Evolutionary conservation across 2,329 filamentous ascomycete species (phyloP).

Genomic region (Alternaria sp.): DNA sequence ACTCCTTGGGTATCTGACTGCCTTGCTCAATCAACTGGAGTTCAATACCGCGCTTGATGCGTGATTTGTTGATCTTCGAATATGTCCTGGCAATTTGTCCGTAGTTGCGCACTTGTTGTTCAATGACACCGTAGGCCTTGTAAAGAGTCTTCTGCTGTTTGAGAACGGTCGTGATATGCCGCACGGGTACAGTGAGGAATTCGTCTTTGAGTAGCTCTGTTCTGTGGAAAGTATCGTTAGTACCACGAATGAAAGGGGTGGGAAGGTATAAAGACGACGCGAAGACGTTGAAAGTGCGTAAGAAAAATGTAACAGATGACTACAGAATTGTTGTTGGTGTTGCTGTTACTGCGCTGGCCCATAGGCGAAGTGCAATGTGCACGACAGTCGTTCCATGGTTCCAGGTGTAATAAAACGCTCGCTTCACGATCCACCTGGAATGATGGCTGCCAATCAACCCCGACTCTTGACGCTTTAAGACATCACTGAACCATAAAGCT

Average conservation of each 20-base stretch:
- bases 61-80: constrained; percentile 26
- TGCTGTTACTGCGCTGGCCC: not conserved
- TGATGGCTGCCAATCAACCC: not conserved
- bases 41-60: constrained; percentile 26
- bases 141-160: constrained; percentile 44
- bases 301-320: not conserved
- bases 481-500: not conserved
- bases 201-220: constrained; percentile 50
- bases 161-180: constrained; percentile 44
- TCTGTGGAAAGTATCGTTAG: constrained; percentile 26
- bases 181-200: constrained; percentile 47
- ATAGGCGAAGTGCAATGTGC: not conserved
- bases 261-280: not conserved
- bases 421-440: constrained; percentile 8
- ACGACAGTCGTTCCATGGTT: constrained; percentile 3
- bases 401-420: not conserved
- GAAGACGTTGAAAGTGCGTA: not conserved
- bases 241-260: not conserved
- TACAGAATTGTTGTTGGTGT: not conserved
- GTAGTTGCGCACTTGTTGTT: constrained; percentile 35
- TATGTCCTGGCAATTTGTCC: constrained; percentile 18
- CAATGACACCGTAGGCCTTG: constrained; percentile 46
- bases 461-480: not conserved
- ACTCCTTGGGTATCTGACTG: constrained; percentile 39
- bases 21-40: constrained; percentile 25